phyloP scores from a whole-genome alignment of 2,329 filamentous ascomycete genomes.

The Dichotomopilus funicola region DNA sequence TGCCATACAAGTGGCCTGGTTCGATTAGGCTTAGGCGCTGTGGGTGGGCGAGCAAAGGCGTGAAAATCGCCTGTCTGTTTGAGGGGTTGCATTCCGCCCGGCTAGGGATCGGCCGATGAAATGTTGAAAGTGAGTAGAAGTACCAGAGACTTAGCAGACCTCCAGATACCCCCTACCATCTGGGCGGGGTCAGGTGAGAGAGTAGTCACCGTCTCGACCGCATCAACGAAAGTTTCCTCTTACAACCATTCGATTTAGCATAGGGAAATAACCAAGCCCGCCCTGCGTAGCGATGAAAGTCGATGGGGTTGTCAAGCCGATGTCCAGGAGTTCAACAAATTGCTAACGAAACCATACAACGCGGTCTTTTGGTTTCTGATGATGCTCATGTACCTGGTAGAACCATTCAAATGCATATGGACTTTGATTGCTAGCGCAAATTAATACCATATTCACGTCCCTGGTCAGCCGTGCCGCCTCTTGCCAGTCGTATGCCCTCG shows the following conservation, averaged over 20 bases:
- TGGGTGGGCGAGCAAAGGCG: neutral
- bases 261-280: neutral
- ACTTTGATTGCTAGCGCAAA: conserved; percentile 18
- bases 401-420: conserved; percentile 17
- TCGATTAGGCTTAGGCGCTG: neutral
- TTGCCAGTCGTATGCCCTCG: conserved; percentile 3
- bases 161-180: neutral
- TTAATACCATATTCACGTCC: conserved; percentile 11
- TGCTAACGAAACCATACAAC: no score
- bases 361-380: conserved; percentile 10
- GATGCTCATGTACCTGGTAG: conserved; percentile 14
- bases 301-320: no score
- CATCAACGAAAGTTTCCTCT: conserved; percentile 16
- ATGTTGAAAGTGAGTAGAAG: conserved; percentile 5
- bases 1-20: neutral
- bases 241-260: conserved; percentile 14
- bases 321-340: no score
- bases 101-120: conserved; percentile 8
- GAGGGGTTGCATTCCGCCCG: conserved; percentile 18
- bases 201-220: conserved; percentile 10
- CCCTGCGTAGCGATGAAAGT: no score
- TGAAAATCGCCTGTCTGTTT: neutral
- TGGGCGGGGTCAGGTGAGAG: conserved; percentile 2
- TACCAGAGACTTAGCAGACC: conserved; percentile 5
- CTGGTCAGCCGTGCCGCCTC: conserved; percentile 6